Evolutionary conservation across 805 yeast species (phyloP).

Genomic region (Saturnispora dispora): DNA sequence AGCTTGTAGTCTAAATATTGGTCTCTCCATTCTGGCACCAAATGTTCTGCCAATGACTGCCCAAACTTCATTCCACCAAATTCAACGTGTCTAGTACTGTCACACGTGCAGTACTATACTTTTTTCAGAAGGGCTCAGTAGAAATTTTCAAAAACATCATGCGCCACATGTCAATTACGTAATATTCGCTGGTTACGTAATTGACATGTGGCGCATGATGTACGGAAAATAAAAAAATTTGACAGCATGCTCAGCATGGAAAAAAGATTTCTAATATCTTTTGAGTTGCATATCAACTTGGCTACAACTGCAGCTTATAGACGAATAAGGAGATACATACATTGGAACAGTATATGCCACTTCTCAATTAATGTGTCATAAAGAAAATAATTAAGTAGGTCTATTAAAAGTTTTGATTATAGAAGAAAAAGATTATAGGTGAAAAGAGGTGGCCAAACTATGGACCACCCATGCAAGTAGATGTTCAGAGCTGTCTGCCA

Average conservation of each 20-base stretch:
- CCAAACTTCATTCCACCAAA: conserved; percentile 53
- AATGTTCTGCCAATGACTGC: conserved; percentile 53
- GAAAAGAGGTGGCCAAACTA: not conserved
- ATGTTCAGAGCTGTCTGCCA: conserved; percentile 14
- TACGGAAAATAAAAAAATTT: too few species aligned
- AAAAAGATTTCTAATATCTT: not conserved
- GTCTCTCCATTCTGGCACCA: conserved; percentile 85
- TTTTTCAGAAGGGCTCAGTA: not conserved
- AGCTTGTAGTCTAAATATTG: conserved; percentile 65
- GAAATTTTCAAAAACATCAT: not conserved
- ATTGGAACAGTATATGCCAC: too few species aligned
- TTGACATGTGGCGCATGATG: not conserved
- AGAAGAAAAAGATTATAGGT: not conserved
- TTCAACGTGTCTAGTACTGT: not conserved
- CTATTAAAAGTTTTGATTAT: not conserved
- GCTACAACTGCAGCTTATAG: too few species aligned
- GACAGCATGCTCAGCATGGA: not conserved
- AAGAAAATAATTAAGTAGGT: not conserved
- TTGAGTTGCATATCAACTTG: too few species aligned
- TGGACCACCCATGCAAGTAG: not conserved
- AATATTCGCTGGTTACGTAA: not conserved
- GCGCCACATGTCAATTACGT: not conserved
- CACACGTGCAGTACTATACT: not conserved
- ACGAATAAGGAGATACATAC: too few species aligned
- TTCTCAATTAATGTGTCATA: too few species aligned